phyloP scores from a whole-genome alignment of 2,329 filamentous ascomycete genomes.

The Cryoendolithus antarcticus region DNA sequence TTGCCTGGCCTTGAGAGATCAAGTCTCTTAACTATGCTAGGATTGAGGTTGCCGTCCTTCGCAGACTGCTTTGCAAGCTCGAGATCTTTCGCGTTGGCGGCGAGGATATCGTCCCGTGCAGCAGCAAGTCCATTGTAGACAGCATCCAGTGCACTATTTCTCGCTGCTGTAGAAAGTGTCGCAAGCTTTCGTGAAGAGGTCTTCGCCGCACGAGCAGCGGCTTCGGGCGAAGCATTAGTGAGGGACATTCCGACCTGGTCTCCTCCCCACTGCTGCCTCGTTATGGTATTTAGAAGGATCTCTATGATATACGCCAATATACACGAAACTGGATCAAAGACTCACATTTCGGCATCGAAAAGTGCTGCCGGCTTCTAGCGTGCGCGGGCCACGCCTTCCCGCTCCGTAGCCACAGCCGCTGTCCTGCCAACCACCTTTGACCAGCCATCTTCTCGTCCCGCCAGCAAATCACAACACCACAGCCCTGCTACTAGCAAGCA shows the following conservation, averaged over 20 bases:
- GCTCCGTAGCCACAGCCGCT: no score
- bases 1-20: conserved; percentile 80
- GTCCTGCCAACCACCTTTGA: no score
- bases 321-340: no score
- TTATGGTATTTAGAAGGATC: no score
- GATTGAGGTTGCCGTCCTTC: conserved; percentile 60
- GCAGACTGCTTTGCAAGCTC: conserved; percentile 61
- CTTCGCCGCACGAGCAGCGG: conserved; percentile 68
- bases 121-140: conserved; percentile 66
- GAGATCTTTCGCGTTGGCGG: conserved; percentile 77
- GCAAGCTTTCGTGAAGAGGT: conserved; percentile 72
- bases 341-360: no score
- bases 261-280: no score
- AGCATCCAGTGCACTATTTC: conserved; percentile 73
- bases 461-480: no score
- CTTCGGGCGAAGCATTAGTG: conserved; percentile 67
- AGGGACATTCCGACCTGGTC: conserved; percentile 56
- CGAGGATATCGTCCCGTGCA: conserved; percentile 63
- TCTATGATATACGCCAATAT: no score
- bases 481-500: no score
- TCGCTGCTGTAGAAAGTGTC: conserved; percentile 59
- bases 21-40: conserved; percentile 75
- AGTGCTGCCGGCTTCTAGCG: no score
- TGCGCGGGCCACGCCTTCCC: no score
- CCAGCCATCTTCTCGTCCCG: no score